Base-by-base conservation (phyloP, 768 basidiomycete species). In the Panaeolus cyanescens region DNA sequence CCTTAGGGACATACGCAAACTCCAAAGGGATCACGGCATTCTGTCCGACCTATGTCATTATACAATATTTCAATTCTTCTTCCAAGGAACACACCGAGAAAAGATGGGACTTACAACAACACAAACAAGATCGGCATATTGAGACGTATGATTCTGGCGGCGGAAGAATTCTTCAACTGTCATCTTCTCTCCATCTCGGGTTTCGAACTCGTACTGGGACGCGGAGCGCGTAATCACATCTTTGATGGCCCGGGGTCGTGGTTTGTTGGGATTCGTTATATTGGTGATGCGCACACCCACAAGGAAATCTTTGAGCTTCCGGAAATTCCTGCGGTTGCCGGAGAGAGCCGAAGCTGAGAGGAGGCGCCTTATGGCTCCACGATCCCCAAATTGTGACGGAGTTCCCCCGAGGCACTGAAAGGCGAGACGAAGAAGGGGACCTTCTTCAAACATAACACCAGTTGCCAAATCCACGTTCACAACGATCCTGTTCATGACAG, bases 381-480 rank as follows among this genome's bases (percentile, higher is more conserved):
- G 45, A 15, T 50, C 30, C 4, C 2, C 10, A 4, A 50, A 4
- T 13, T 50, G 59, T 12, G 19, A n/a, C 8, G 19, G 25, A 30
- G 31, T 22, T 12, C 17, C 40, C 6, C 69, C 69, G 15, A 91
- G 68, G 67, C 84, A 84, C 3, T 86, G 85, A 4, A 88, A 71
- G 61, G 87, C 86, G 0, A 92, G 73, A 1, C 77, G 71, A 57
- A 90, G 74, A 1, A 93, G 77, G 0, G 78, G 69, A 0, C 92
- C 92, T 0, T 82, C 73, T 65, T 84, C 85, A 69, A 88, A 92
- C 88, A 93, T 90, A 28, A 86, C 82, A 0, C 87, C 91, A 0
- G 91, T 90, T 0, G 87, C 85, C 53, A 92, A 90, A 62, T 93
- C 92, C 64, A 93, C 80, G 60, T 93, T 93, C 65, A 93, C 77